Evolutionary conservation across 2,329 filamentous ascomycete genomes (phyloP).

Genomic region (Xylaria multiplex): DNA sequence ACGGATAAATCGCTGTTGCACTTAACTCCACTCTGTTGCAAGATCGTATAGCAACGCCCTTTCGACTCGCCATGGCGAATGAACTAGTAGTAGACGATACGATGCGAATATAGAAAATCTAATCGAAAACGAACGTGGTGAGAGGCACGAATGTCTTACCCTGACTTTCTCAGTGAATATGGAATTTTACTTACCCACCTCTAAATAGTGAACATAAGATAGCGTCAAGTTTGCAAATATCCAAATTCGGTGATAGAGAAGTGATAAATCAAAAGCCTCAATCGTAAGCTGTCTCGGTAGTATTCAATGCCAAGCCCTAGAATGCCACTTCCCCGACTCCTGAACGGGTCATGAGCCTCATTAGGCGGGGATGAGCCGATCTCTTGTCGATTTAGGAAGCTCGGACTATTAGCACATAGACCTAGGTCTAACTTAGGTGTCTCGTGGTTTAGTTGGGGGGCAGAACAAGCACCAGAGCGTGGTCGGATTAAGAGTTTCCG

Average conservation of each 20-base stretch:
- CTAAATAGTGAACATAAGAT: background rate
- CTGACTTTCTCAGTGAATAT: background rate
- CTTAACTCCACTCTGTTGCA: background rate
- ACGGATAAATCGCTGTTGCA: background rate
- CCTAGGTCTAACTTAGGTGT: background rate
- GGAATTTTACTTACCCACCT: background rate
- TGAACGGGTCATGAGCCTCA: constrained; percentile 34
- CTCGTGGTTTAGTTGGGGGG: constrained; percentile 8
- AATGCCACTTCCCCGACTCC: constrained; percentile 27
- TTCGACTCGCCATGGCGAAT: background rate
- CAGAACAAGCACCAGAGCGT: background rate
- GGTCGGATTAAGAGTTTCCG: constrained; percentile 19
- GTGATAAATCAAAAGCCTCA: background rate
- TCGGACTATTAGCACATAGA: constrained; percentile 6
- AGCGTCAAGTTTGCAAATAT: background rate
- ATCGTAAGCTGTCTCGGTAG: constrained; percentile 19
- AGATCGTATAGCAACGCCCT: background rate
- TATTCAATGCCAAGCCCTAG: constrained; percentile 22
- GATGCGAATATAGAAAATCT: background rate
- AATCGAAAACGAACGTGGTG: background rate
- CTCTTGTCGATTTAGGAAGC: constrained; percentile 34
- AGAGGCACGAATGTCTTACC: background rate
- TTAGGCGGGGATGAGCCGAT: constrained; percentile 28
- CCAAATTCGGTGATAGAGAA: background rate
- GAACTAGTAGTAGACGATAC: background rate